A percentile compares a stretch with the other conserved stretches of the same genome.
Conservation (phyloP, 148 eudicot genomes). For the Rhododendron ovatum region DNA sequence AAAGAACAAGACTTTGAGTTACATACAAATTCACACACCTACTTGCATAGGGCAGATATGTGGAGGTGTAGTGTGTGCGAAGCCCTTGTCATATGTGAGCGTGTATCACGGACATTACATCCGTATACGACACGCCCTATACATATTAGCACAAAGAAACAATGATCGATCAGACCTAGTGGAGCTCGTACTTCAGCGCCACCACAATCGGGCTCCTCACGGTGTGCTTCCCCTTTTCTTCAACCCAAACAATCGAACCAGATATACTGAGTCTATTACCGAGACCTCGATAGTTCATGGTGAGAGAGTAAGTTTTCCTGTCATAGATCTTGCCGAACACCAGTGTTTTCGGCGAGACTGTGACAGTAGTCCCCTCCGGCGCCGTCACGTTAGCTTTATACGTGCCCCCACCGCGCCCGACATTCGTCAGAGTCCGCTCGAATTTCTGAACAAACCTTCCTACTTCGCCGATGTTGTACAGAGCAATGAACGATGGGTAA, state of each 20-base stretch:
- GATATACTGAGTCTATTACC: background rate
- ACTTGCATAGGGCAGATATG: background rate
- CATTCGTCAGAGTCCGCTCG: slow-evolving; percentile 32
- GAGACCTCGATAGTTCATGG: background rate
- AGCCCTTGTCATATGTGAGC: background rate
- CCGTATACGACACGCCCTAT: background rate
- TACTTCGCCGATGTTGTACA: background rate
- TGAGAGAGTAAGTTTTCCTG: slow-evolving; percentile 7
- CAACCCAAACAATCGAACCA: background rate
- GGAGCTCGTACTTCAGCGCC: background rate
- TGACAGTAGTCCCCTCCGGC: slow-evolving; percentile 12
- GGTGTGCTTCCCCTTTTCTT: background rate
- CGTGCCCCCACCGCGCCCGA: slow-evolving; percentile 18
- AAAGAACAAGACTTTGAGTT: background rate
- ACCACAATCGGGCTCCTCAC: background rate
- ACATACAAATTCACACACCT: background rate
- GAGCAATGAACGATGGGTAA: slow-evolving; percentile 19
- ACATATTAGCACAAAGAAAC: background rate
- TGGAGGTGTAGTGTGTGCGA: background rate
- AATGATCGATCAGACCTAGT: background rate
- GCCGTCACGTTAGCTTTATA: slow-evolving; percentile 17
- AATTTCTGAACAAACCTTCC: background rate
- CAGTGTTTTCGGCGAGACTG: slow-evolving; percentile 19
- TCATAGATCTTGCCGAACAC: slow-evolving; percentile 21
- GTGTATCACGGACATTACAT: background rate